Conservation (phyloP, 2,329 filamentous ascomycete species). For the Colletotrichum sp. region DNA sequence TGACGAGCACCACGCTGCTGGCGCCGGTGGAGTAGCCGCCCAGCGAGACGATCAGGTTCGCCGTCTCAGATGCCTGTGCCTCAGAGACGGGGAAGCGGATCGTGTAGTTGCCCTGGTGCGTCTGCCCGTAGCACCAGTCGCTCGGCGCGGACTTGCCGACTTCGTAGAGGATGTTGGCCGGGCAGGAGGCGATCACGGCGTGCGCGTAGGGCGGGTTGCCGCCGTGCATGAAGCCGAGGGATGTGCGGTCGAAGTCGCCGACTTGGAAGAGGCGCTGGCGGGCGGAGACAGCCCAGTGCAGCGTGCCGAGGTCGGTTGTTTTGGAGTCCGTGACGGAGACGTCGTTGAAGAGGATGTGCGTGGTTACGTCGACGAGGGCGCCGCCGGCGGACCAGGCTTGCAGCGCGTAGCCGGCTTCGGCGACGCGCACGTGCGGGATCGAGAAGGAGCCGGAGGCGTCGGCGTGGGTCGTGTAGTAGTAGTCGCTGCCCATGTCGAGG, state of each 20-base stretch:
- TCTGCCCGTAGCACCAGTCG: slow-evolving; percentile 58
- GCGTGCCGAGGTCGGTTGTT: slow-evolving; percentile 38
- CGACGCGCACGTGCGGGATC: slow-evolving; percentile 47
- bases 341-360: slow-evolving; percentile 45
- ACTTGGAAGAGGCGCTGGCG: slow-evolving; percentile 49
- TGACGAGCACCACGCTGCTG: slow-evolving; percentile 44
- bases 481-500: slow-evolving; percentile 51
- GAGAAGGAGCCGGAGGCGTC: slow-evolving; percentile 46
- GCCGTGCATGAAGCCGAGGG: slow-evolving; percentile 12
- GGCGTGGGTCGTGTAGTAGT: slow-evolving; percentile 55
- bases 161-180: slow-evolving; percentile 48
- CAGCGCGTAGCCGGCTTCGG: slow-evolving; percentile 47
- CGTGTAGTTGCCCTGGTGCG: slow-evolving; percentile 39
- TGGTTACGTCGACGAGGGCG: slow-evolving; percentile 47
- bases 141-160: slow-evolving; percentile 38
- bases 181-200: slow-evolving; percentile 47
- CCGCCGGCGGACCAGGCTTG: slow-evolving; percentile 57
- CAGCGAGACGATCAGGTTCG: slow-evolving; percentile 45
- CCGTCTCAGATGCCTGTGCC: slow-evolving; percentile 25
- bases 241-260: slow-evolving; percentile 18
- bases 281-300: slow-evolving; percentile 44
- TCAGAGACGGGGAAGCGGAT: slow-evolving; percentile 31
- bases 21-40: slow-evolving; percentile 49
- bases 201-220: slow-evolving; percentile 42
- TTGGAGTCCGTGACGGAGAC: slow-evolving; percentile 39